phyloP scores from a whole-genome alignment of 2,329 filamentous ascomycete species.

The Alternaria sp. region DNA sequence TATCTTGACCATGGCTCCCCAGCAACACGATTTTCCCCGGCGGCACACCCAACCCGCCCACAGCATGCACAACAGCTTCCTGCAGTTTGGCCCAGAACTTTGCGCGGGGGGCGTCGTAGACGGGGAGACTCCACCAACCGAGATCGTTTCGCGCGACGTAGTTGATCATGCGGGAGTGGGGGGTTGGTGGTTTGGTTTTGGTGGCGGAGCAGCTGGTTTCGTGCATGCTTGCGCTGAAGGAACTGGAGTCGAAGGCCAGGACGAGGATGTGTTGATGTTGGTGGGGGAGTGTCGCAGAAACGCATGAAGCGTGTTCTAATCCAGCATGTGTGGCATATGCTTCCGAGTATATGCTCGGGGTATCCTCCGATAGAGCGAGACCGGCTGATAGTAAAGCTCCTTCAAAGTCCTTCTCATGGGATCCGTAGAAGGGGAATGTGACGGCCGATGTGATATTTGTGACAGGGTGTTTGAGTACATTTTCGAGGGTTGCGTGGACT shows the following conservation, averaged over 20 bases:
- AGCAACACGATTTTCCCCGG: conserved; percentile 30
- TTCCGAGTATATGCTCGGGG: conserved; percentile 14
- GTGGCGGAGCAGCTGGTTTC: conserved; percentile 2
- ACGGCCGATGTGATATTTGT: conserved; percentile 21
- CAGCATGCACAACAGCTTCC: conserved; percentile 24
- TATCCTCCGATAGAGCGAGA: conserved; percentile 6
- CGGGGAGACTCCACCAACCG: conserved; percentile 36
- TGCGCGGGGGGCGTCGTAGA: conserved; percentile 26
- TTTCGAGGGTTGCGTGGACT: conserved; percentile 21
- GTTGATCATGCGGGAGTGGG: conserved; percentile 10
- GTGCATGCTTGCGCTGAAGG: conserved; percentile 30
- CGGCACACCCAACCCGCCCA: conserved; percentile 9
- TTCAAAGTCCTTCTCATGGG: conserved; percentile 20
- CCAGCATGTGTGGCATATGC: conserved; percentile 6
- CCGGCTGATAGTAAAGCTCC: conserved; percentile 24
- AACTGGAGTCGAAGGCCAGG: conserved; percentile 33
- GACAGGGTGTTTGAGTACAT: conserved; percentile 16
- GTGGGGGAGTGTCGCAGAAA: background rate
- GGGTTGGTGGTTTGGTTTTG: background rate
- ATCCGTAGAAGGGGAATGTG: conserved; percentile 18
- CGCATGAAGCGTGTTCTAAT: conserved; percentile 2
- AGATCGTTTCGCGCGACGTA: conserved; percentile 18
- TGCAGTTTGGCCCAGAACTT: conserved; percentile 33
- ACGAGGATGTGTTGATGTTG: conserved; percentile 27
- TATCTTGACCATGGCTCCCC: conserved; percentile 27